Conservation (phyloP, 1,284 basidiomycete species). For the Mycosarcoma maydis region DNA sequence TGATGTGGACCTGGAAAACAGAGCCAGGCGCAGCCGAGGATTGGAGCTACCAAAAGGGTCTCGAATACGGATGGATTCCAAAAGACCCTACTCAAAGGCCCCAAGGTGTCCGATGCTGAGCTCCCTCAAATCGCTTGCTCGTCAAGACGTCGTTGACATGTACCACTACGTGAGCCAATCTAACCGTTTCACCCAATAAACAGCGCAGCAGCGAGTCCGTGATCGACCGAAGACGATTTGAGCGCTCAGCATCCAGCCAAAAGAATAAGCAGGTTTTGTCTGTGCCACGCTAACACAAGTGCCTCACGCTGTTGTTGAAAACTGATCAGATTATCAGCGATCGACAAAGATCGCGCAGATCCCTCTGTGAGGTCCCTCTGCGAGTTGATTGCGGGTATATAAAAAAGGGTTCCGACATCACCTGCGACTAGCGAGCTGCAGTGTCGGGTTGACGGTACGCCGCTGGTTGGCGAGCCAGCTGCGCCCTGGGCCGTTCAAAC, state of each 20-base stretch:
- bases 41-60: conserved; percentile 64
- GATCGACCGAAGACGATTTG: too few relatives aligned
- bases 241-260: too few relatives aligned
- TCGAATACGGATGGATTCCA: conserved; percentile 63
- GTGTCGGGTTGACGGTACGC: conserved; percentile 28
- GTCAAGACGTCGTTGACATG: not conserved
- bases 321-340: too few relatives aligned
- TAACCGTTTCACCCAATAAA: too few relatives aligned
- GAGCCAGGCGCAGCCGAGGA: conserved; percentile 60
- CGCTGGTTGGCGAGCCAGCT: conserved; percentile 39
- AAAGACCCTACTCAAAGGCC: conserved; percentile 44
- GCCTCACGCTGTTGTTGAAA: too few relatives aligned
- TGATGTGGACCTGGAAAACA: conserved; percentile 88
- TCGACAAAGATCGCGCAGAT: too few relatives aligned
- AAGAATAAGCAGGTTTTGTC: too few relatives aligned
- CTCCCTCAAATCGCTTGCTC: not conserved
- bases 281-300: too few relatives aligned
- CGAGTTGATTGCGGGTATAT: conserved; percentile 9
- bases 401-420: not conserved
- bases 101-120: conserved; percentile 29
- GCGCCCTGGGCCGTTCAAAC: conserved; percentile 24
- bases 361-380: too few relatives aligned
- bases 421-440: conserved; percentile 30
- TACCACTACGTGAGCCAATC: too few relatives aligned
- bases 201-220: too few relatives aligned